Conservation (phyloP, 1,284 basidiomycete genomes). For the Fomitopsis betulina region DNA sequence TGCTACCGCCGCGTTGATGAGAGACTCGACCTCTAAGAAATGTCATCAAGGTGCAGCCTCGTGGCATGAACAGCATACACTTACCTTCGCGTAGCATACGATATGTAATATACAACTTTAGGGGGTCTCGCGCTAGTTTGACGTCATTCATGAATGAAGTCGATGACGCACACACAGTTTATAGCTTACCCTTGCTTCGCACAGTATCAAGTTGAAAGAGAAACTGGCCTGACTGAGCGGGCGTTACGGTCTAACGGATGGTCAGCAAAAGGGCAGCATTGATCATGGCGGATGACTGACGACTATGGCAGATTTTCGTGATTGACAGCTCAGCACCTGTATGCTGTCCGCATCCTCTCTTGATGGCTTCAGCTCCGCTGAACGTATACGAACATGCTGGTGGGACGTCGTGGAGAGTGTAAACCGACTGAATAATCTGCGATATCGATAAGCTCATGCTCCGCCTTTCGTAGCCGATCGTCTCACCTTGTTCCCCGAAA, state of each 20-base stretch:
- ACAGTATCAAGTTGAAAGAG: constrained; percentile 65
- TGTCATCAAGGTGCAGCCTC: no score
- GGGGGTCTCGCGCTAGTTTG: constrained; percentile 50
- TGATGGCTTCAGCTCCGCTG: constrained; percentile 47
- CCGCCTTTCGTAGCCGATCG: no score
- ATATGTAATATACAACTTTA: constrained; percentile 62
- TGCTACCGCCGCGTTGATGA: constrained; percentile 50
- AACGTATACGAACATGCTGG: constrained; percentile 65
- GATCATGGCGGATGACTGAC: constrained; percentile 11
- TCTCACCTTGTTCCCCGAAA: constrained; percentile 56
- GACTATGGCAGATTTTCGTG: constrained; percentile 28
- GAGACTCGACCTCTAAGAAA: constrained; percentile 51
- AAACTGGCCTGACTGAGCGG: constrained; percentile 64
- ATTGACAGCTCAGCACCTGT: constrained; percentile 43
- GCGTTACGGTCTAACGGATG: constrained; percentile 56
- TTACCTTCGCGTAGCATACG: constrained; percentile 72
- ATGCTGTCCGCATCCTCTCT: constrained; percentile 41
- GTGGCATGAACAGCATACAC: background rate
- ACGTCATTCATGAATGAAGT: background rate
- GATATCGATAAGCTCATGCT: constrained; percentile 1
- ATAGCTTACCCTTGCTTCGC: constrained; percentile 49
- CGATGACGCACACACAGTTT: background rate
- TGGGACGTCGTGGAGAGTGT: constrained; percentile 70
- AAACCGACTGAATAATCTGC: constrained; percentile 75
- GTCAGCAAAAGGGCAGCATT: background rate